Conservation (phyloP, 176 grass and related monocot genomes). For the Pontederia paniculata region DNA sequence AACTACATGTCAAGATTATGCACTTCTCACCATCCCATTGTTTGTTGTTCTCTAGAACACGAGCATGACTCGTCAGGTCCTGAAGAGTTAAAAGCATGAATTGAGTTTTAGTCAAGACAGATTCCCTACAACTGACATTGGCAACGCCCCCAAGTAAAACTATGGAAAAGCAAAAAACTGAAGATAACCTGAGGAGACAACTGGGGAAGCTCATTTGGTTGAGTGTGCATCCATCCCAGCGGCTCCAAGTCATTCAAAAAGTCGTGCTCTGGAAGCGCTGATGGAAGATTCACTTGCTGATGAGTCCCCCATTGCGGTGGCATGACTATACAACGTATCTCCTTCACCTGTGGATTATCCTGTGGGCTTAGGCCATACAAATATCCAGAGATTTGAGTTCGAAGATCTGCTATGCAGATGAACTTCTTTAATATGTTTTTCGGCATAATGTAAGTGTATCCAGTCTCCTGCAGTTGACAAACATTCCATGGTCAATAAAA, state of each 20-base stretch:
- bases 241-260: constrained; percentile 91
- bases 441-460: constrained; percentile 99
- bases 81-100: constrained; percentile 21
- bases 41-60: constrained; percentile 82
- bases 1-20: constrained; percentile 94
- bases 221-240: constrained; percentile 94
- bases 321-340: constrained; percentile 89
- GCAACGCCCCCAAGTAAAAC: neutral
- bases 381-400: constrained; percentile 82
- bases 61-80: constrained; percentile 78
- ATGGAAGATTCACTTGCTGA: constrained; percentile 83
- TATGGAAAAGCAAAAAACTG: neutral
- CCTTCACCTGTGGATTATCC: constrained; percentile 96
- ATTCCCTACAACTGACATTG: neutral
- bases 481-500: neutral
- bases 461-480: constrained; percentile 73
- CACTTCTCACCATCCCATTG: constrained; percentile 99
- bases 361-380: constrained; percentile 88
- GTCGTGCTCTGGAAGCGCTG: constrained; percentile 90
- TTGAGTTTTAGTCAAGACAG: too few species aligned
- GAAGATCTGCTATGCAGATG: constrained; percentile 96
- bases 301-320: constrained; percentile 90
- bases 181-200: constrained; percentile 75
- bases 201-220: constrained; percentile 96
- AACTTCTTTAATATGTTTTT: constrained; percentile 99